Conservation (phyloP, 2,329 filamentous ascomycete species). For the Verticillium klebahnii region DNA sequence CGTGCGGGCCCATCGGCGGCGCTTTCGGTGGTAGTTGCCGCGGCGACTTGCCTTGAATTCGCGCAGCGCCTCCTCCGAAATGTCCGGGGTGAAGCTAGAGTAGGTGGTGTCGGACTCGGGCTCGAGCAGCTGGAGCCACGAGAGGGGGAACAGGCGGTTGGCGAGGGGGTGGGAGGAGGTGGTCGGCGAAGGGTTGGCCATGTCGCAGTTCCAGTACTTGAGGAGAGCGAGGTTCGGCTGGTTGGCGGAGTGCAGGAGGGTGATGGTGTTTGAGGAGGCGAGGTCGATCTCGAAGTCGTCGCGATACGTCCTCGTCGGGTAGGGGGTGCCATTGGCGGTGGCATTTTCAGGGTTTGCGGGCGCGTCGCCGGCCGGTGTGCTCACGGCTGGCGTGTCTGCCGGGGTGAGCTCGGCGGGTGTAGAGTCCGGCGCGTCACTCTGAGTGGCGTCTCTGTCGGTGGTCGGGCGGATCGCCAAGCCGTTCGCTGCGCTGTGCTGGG, state of each 20-base stretch:
- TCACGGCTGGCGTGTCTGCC: constrained; percentile 1
- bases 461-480: not conserved
- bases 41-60: constrained; percentile 77
- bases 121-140: constrained; percentile 85
- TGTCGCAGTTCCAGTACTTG: constrained; percentile 85
- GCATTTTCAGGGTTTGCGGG: constrained; percentile 3
- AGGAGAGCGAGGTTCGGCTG: constrained; percentile 86
- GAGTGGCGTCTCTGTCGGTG: not conserved
- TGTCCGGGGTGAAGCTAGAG: constrained; percentile 54
- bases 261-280: constrained; percentile 69
- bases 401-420: constrained; percentile 3
- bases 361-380: not conserved
- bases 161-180: constrained; percentile 80
- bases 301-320: constrained; percentile 10
- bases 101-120: constrained; percentile 74
- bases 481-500: not conserved
- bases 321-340: not conserved
- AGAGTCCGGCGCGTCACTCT: constrained; percentile 8
- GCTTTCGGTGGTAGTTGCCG: constrained; percentile 84
- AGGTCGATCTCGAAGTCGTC: constrained; percentile 60
- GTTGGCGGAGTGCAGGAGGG: constrained; percentile 73
- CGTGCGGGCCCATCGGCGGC: constrained; percentile 72
- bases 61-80: constrained; percentile 57
- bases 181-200: constrained; percentile 49
- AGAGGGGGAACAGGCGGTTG: constrained; percentile 75